Conservation (phyloP, 2,329 filamentous ascomycete genomes). For the Xylaria sp. region DNA sequence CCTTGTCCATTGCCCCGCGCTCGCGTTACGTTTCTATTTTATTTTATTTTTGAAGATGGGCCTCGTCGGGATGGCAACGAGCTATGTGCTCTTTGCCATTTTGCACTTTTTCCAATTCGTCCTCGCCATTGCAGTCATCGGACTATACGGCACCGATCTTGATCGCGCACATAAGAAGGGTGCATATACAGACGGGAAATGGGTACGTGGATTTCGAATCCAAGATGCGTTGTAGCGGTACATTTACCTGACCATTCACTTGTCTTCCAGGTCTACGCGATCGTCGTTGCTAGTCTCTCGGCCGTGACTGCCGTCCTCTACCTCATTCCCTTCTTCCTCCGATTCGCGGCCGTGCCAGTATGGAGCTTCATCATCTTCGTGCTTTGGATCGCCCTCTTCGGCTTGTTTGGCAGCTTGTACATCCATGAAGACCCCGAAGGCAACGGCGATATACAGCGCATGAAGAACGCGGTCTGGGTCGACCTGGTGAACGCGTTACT, state of each 20-base stretch:
- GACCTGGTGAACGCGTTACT: constrained; percentile 78
- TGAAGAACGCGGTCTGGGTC: constrained; percentile 90
- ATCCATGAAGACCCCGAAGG: constrained; percentile 74
- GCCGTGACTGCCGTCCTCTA: constrained; percentile 73
- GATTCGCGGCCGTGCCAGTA: constrained; percentile 64
- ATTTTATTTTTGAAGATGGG: constrained; percentile 58
- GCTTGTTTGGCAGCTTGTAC: constrained; percentile 83
- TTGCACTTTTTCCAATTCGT: constrained; percentile 82
- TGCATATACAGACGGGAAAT: constrained; percentile 71
- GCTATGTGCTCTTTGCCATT: constrained; percentile 66
- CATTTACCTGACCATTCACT: constrained; percentile 21
- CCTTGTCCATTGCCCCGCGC: constrained; percentile 19
- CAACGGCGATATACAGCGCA: constrained; percentile 71
- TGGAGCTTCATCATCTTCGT: constrained; percentile 80
- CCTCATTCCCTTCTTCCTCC: constrained; percentile 69
- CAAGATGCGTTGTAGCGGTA: background rate
- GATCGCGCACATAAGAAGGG: constrained; percentile 60
- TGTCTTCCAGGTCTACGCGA: constrained; percentile 70
- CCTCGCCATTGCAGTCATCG: constrained; percentile 79
- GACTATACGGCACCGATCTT: constrained; percentile 79
- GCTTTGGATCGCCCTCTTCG: constrained; percentile 84
- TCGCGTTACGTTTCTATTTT: constrained; percentile 52
- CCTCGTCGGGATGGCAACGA: constrained; percentile 55
- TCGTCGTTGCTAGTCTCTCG: constrained; percentile 73
- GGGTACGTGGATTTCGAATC: constrained; percentile 63